phyloP scores from a whole-genome alignment of 306 rosid species.

The Lupinus albus region DNA sequence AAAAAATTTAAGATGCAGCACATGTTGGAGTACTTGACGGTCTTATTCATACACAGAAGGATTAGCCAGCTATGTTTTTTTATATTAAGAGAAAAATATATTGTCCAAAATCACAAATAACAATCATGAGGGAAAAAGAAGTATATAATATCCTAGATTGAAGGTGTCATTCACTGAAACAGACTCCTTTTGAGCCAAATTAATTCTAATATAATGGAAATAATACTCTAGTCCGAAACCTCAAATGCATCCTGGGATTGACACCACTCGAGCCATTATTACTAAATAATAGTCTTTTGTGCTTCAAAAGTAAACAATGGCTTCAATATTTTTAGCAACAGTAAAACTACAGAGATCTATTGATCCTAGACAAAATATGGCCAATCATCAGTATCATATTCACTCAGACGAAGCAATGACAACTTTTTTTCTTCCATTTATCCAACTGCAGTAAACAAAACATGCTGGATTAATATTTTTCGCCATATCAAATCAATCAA shows the following conservation, averaged over 20 bases:
- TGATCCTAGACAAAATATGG: constrained; percentile 15
- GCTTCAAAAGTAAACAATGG: neutral
- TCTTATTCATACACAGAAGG: constrained; percentile 15
- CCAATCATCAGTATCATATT: neutral
- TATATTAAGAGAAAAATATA: constrained; percentile 18
- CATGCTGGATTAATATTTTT: constrained; percentile 5
- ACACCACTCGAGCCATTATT: constrained; percentile 10
- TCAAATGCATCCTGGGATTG: constrained; percentile 1
- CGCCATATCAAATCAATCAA: neutral
- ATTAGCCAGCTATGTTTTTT: constrained; percentile 22
- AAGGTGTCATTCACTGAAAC: neutral
- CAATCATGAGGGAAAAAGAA: constrained; percentile 21
- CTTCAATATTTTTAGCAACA: neutral
- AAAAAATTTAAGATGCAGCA: constrained; percentile 28
- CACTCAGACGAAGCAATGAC: no score
- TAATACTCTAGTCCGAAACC: no score
- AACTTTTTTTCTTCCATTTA: neutral
- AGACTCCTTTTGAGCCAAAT: neutral
- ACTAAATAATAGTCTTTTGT: constrained; percentile 12
- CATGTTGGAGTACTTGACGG: constrained; percentile 11
- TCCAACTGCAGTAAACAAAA: neutral
- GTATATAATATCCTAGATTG: constrained; percentile 6
- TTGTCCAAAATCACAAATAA: constrained; percentile 23
- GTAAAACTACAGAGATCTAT: neutral
- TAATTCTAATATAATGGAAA: no score